Conservation (phyloP, 2,329 filamentous ascomycete species). For the Colletotrichum sojae region DNA sequence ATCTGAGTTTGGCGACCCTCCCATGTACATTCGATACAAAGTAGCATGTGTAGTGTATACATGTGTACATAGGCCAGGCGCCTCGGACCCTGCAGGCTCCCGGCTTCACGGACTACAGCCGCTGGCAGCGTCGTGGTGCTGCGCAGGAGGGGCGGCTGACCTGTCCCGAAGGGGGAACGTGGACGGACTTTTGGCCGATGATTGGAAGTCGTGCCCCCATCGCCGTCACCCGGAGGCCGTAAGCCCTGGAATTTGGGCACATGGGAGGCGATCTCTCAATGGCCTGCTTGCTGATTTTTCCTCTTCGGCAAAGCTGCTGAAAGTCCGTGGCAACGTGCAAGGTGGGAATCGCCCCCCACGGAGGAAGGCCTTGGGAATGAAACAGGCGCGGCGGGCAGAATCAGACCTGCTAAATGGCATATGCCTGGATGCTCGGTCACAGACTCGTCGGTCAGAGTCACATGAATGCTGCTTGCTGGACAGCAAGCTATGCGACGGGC, state of each 20-base stretch:
- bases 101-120: constrained; percentile 25
- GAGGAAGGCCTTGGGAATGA: too few relatives aligned
- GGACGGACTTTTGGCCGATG: constrained; percentile 3
- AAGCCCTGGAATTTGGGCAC: constrained; percentile 30
- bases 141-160: constrained; percentile 24
- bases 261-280: constrained; percentile 8
- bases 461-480: too few relatives aligned
- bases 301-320: constrained; percentile 1
- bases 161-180: constrained; percentile 33
- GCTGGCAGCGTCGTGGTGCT: not conserved
- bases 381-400: too few relatives aligned
- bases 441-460: too few relatives aligned
- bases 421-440: too few relatives aligned
- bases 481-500: too few relatives aligned
- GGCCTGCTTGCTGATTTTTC: not conserved
- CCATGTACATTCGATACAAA: constrained; percentile 1
- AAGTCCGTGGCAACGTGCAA: not conserved
- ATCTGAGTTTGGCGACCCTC: not conserved
- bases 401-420: too few relatives aligned
- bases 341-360: too few relatives aligned
- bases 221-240: constrained; percentile 14
- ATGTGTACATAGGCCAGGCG: not conserved
- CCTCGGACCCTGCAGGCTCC: constrained; percentile 41
- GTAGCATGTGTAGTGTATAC: not conserved
- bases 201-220: constrained; percentile 20